Percentiles rank a stretch among this genome's conserved stretches.
Evolutionary conservation across 1,139 yeast genomes (phyloP).

Genomic region (Pichia sp.): DNA sequence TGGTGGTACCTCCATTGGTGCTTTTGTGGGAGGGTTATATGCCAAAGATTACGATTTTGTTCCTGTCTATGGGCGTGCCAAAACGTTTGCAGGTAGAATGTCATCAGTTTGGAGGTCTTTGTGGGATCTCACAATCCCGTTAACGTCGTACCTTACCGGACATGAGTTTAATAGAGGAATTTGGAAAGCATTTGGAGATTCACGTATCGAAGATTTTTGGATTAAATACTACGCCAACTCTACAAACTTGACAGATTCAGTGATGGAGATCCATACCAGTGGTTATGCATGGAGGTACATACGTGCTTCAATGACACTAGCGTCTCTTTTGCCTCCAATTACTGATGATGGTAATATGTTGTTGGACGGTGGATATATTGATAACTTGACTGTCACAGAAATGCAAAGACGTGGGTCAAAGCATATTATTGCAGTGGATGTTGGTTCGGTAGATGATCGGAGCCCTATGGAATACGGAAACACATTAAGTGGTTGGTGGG

Average conservation of each 20-base stretch:
- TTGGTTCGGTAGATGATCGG: conserved; percentile 89
- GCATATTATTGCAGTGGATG: conserved; percentile 91
- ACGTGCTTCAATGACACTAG: conserved; percentile 94
- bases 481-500: conserved; percentile 90
- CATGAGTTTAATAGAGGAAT: conserved; percentile 95
- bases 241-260: conserved; percentile 92
- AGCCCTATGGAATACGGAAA: conserved; percentile 93
- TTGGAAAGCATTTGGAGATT: conserved; percentile 92
- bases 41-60: conserved; percentile 90
- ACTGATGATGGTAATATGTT: conserved; percentile 89
- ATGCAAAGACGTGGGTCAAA: conserved; percentile 88
- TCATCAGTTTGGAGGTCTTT: conserved; percentile 83
- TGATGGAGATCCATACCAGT: conserved; percentile 88
- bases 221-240: conserved; percentile 82
- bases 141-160: conserved; percentile 92
- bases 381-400: conserved; percentile 85
- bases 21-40: conserved; percentile 91
- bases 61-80: conserved; percentile 85
- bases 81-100: conserved; percentile 77
- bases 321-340: conserved; percentile 88
- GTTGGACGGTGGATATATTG: conserved; percentile 93
- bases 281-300: conserved; percentile 97
- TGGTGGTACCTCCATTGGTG: conserved; percentile 96
- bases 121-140: conserved; percentile 85
- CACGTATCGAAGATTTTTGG: conserved; percentile 96